Evolutionary conservation across 2,329 filamentous ascomycete species (phyloP), one percentile per base, ranked within the genome.

Genomic region (Curvularia sp.): DNA sequence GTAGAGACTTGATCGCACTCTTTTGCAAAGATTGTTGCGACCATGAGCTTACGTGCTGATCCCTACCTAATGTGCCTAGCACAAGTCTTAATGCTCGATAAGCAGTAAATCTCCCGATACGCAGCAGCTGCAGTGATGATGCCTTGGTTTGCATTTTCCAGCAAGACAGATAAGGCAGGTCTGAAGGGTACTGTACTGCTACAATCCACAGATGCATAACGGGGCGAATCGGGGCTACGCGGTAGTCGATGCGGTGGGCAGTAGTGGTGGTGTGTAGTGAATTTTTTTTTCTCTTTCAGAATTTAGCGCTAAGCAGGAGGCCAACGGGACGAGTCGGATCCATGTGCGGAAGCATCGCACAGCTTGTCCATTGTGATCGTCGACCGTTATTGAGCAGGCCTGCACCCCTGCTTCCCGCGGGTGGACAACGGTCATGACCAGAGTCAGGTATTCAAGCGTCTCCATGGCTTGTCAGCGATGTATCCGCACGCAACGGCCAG

Each of bases 291-390:
- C 48, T 61, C 59, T 58, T 63, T 53, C 58, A 67, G 57, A 28
- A 50, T 63, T 52, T 33, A 55, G 56, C 55, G 60, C 60, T 65
- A 61, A 47, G 56, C 31, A 42, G 60, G 53, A 61, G 62, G 66
- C 53, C 62, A 62, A 63, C 70, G 68, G 69, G 65, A 73, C 71
- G 70, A 73, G 65, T 72, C 67, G 70, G 68, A 70, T 68, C 65
- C 68, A 65, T 66, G 65, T 65, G 52, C 64, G 61, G 62, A 64
- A 71, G 71, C 64, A 67, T 67, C 59, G 58, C 64, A 68, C 68
- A 61, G 65, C 64, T 65, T 63, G 53, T 62, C 63, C 69, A 67
- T 64, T 71, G 68, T 67, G 70, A 75, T 74, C 67, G 68, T 61
- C 71, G 53, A 53, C 71, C 65, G 70, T 69, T 71, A 63, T 59